Evolutionary conservation across 2,329 filamentous ascomycete species (phyloP).

Genomic region (Aureobasidium uvarum): DNA sequence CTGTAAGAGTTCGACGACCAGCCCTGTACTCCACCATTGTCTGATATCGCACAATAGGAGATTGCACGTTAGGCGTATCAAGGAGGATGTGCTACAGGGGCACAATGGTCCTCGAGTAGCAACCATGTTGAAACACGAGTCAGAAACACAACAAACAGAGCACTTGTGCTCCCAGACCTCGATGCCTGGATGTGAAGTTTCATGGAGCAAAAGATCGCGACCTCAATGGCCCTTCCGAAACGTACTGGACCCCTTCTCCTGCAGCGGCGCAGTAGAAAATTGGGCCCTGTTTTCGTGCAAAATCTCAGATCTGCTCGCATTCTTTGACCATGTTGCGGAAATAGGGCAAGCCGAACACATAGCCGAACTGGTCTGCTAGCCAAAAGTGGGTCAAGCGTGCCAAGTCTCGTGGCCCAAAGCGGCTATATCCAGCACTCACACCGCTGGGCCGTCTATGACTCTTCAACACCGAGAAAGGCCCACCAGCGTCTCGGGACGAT

Average conservation of each 20-base stretch:
- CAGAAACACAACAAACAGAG: conserved; percentile 24
- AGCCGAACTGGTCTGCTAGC: conserved; percentile 22
- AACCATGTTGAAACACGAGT: conserved; percentile 24
- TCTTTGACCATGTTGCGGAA: conserved; percentile 7
- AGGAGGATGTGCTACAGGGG: conserved; percentile 11
- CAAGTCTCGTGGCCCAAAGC: background rate
- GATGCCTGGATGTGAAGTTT: conserved; percentile 1
- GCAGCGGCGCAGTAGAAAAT: conserved; percentile 5
- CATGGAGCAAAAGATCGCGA: conserved; percentile 18
- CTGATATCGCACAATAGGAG: conserved; percentile 21
- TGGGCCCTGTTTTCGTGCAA: background rate
- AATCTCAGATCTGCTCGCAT: conserved; percentile 7
- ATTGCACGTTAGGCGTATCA: conserved; percentile 22
- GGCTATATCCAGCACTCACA: conserved; percentile 20
- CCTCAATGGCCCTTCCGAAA: conserved; percentile 2
- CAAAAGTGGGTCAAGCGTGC: conserved; percentile 6
- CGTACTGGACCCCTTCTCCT: conserved; percentile 12
- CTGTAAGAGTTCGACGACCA: conserved; percentile 14
- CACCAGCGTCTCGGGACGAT: conserved; percentile 21
- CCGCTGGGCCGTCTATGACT: conserved; percentile 26
- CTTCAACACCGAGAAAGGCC: conserved; percentile 22
- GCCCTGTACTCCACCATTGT: conserved; percentile 24
- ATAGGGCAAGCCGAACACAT: conserved; percentile 16
- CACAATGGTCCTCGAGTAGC: background rate
- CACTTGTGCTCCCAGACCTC: background rate